A percentile compares a stretch with the other conserved stretches of the same genome.
Evolutionary conservation across 139 green algal genomes (phyloP).

Genomic region (Tetradesmus obliquus): DNA sequence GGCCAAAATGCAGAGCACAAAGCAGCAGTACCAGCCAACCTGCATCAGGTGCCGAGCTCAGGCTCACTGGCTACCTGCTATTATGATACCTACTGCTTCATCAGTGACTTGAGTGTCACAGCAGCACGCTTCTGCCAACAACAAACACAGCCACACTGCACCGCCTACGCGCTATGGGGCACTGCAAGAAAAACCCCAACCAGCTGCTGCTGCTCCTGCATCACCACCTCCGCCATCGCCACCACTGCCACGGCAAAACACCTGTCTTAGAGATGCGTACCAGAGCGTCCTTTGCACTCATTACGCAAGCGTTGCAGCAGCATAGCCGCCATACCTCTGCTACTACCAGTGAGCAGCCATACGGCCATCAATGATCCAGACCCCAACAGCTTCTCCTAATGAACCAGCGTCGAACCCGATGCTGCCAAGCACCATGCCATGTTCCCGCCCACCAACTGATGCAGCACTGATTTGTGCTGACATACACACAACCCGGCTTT

Average conservation of each 20-base stretch:
- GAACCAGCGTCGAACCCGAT: neutral
- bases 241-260: neutral
- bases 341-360: neutral
- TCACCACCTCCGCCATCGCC: neutral
- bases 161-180: neutral
- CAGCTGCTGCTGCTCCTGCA: neutral
- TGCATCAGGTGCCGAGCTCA: neutral
- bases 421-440: neutral
- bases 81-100: neutral
- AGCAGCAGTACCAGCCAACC: neutral
- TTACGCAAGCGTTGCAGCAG: neutral
- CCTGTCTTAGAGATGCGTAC: neutral
- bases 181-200: neutral
- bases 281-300: too few species aligned
- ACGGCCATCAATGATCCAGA: neutral
- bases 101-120: neutral
- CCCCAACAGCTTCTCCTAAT: neutral
- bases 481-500: neutral
- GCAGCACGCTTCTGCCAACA: neutral
- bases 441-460: neutral
- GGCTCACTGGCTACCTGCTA: neutral
- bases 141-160: neutral
- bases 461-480: neutral
- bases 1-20: neutral
- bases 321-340: neutral